phyloP scores from a whole-genome alignment of 495 filamentous ascomycete genomes.

The Penicillium bovifimosum region DNA sequence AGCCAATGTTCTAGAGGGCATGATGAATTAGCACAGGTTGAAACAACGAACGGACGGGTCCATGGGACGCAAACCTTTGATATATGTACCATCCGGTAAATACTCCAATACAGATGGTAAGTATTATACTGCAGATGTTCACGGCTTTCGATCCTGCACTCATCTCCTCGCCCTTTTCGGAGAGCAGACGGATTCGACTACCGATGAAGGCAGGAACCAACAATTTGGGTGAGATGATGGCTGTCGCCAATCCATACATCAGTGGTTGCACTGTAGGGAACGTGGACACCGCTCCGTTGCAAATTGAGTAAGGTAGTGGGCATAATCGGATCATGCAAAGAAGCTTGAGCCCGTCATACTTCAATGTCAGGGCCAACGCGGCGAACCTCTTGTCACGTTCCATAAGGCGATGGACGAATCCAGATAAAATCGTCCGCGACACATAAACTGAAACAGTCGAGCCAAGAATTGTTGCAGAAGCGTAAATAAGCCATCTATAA shows the following conservation, averaged over 20 bases:
- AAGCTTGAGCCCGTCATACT: constrained; percentile 81
- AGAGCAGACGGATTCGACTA: constrained; percentile 56
- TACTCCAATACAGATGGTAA: constrained; percentile 62
- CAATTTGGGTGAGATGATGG: constrained; percentile 72
- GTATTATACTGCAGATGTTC: constrained; percentile 77
- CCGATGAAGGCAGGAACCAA: constrained; percentile 93
- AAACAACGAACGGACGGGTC: not conserved
- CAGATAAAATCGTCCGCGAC: constrained; percentile 68
- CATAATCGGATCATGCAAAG: constrained; percentile 91
- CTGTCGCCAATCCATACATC: constrained; percentile 76
- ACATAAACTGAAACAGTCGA: constrained; percentile 72
- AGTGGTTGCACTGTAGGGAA: constrained; percentile 78
- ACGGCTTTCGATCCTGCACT: constrained; percentile 52
- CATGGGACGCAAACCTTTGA: constrained; percentile 42
- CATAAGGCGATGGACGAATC: constrained; percentile 73
- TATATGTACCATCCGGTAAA: constrained; percentile 84
- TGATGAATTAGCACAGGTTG: not conserved
- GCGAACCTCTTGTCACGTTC: constrained; percentile 75
- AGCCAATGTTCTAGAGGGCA: constrained; percentile 60
- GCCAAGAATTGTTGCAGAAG: constrained; percentile 71
- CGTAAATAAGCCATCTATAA: constrained; percentile 71
- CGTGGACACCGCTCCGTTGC: constrained; percentile 89
- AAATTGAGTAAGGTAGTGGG: constrained; percentile 88
- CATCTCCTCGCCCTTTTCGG: constrained; percentile 62
- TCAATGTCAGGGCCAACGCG: constrained; percentile 59